Evolutionary conservation across 2,329 filamentous ascomycete species (phyloP).

Genomic region (Clonostachys rhizophaga): DNA sequence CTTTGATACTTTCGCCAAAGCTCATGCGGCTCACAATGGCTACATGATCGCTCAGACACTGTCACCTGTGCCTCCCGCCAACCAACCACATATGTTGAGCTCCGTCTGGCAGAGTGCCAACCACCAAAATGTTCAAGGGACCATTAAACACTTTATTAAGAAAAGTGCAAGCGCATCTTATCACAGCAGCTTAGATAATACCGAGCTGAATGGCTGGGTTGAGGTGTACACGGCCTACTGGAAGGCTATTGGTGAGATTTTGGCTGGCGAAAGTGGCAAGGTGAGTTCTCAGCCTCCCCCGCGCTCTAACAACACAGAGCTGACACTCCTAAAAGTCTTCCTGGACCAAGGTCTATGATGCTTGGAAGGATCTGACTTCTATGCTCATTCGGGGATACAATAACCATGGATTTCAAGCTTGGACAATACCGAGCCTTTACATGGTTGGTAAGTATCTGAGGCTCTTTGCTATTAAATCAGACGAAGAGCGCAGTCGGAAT

Average conservation of each 20-base stretch:
- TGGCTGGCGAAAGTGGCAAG: constrained; percentile 43
- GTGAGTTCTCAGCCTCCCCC: constrained; percentile 12
- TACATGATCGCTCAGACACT: constrained; percentile 71
- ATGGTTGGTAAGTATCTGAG: constrained; percentile 81
- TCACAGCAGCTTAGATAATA: constrained; percentile 49
- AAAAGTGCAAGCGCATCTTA: constrained; percentile 45
- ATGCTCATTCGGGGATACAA: constrained; percentile 78
- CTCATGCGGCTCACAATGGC: constrained; percentile 61
- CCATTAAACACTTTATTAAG: constrained; percentile 69
- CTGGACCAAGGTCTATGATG: constrained; percentile 79
- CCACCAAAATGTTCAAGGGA: constrained; percentile 56
- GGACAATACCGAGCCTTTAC: constrained; percentile 91
- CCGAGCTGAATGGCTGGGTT: constrained; percentile 76
- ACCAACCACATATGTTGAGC: constrained; percentile 61
- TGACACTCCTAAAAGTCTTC: constrained; percentile 38
- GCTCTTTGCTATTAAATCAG: constrained; percentile 85
- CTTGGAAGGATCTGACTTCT: constrained; percentile 82
- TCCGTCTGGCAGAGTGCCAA: constrained; percentile 70
- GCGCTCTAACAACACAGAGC: neutral
- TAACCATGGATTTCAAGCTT: constrained; percentile 71
- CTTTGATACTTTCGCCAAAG: constrained; percentile 68
- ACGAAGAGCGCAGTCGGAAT: constrained; percentile 55
- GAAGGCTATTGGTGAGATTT: constrained; percentile 72
- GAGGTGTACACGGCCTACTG: constrained; percentile 83
- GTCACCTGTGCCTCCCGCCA: constrained; percentile 60